Conservation (phyloP, 2,329 filamentous ascomycete genomes). For the Aspergillus sp. region DNA sequence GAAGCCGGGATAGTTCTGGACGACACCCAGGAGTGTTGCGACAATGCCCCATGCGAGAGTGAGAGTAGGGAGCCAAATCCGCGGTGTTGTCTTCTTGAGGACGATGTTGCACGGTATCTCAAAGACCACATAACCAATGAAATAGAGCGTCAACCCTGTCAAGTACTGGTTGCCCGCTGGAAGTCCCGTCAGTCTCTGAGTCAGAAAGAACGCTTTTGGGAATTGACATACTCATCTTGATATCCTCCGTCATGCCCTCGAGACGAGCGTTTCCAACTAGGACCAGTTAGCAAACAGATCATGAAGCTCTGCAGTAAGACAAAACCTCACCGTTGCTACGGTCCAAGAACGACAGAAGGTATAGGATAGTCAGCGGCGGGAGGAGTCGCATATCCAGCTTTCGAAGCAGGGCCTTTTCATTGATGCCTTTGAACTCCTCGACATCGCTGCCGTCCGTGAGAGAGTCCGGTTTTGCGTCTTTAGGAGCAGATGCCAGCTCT, state of each 20-base stretch:
- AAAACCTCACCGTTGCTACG: conserved; percentile 37
- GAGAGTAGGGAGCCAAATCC: conserved; percentile 39
- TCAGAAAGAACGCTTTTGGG: neutral
- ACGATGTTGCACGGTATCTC: conserved; percentile 44
- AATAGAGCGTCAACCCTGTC: conserved; percentile 39
- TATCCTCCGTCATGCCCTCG: conserved; percentile 37
- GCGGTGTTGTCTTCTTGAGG: conserved; percentile 39
- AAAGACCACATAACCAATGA: conserved; percentile 39
- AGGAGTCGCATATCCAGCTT: conserved; percentile 47
- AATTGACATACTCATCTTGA: conserved; percentile 35
- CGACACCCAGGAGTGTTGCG: conserved; percentile 50
- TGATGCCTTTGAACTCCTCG: conserved; percentile 25
- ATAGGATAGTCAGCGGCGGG: conserved; percentile 45
- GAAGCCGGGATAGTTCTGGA: conserved; percentile 49
- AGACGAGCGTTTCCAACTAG: conserved; percentile 40
- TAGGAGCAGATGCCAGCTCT: neutral
- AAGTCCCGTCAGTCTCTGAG: neutral
- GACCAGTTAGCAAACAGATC: neutral
- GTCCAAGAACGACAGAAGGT: conserved; percentile 46
- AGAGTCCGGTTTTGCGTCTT: conserved; percentile 3
- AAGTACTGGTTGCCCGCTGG: conserved; percentile 40
- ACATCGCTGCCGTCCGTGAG: conserved; percentile 15
- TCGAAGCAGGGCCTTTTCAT: conserved; percentile 40
- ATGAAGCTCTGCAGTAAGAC: neutral
- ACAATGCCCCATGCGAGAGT: conserved; percentile 52